Evolutionary conservation across 1,139 yeast genomes (phyloP).

Genomic region (Candida sanyaensis): DNA sequence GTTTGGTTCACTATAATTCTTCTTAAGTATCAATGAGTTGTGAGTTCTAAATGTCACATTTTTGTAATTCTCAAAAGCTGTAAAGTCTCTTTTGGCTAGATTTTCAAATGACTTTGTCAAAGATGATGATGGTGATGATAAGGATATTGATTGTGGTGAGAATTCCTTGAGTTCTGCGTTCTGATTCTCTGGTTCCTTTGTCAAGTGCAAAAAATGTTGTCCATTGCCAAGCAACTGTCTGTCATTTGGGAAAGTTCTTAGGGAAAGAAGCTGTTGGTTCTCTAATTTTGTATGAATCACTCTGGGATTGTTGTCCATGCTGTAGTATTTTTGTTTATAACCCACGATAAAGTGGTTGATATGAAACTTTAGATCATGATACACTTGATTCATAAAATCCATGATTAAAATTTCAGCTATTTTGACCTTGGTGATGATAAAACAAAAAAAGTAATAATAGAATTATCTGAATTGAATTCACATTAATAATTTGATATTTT

Average conservation of each 20-base stretch:
- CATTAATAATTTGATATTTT: background rate
- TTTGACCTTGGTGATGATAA: background rate
- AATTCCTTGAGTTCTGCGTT: background rate
- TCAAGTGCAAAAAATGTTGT: background rate
- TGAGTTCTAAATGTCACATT: constrained; percentile 1
- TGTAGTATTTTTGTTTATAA: constrained; percentile 45
- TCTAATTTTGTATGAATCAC: constrained; percentile 41
- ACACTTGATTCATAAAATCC: constrained; percentile 8
- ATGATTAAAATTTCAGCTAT: constrained; percentile 4
- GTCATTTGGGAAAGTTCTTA: constrained; percentile 34
- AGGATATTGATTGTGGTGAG: background rate
- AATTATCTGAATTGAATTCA: background rate
- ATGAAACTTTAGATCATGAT: constrained; percentile 26
- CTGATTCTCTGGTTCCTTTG: constrained; percentile 5
- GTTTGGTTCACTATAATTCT: constrained; percentile 4
- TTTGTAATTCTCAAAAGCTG: background rate
- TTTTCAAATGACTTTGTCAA: background rate
- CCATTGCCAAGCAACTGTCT: constrained; percentile 18
- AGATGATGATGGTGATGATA: background rate
- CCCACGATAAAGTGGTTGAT: constrained; percentile 35
- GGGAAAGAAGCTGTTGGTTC: constrained; percentile 39
- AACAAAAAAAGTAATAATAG: background rate
- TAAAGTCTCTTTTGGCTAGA: constrained; percentile 3
- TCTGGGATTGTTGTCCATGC: constrained; percentile 35
- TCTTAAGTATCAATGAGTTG: background rate